Percentiles rank a stretch among this genome's conserved stretches.
Evolutionary conservation across 2,329 filamentous ascomycete species (phyloP).

Genomic region (Helotiales sp.): DNA sequence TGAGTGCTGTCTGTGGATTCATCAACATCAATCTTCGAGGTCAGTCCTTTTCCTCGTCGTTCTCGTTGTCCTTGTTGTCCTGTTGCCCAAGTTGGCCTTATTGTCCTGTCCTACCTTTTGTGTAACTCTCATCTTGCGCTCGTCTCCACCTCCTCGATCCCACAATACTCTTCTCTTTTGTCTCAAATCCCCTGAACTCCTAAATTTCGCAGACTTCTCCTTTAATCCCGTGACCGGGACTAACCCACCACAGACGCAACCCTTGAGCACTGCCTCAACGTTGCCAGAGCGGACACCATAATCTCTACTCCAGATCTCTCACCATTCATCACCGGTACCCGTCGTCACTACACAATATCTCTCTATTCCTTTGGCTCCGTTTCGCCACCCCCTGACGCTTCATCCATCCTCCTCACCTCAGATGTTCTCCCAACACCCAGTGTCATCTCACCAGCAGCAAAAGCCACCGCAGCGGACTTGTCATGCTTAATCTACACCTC

Average conservation of each 20-base stretch:
- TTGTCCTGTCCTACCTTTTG: background rate
- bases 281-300: conserved; percentile 42
- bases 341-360: conserved; percentile 40
- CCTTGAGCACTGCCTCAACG: conserved; percentile 44
- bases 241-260: conserved; percentile 39
- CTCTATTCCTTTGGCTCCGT: conserved; percentile 36
- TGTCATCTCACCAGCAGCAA: conserved; percentile 29
- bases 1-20: conserved; percentile 45
- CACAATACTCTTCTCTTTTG: background rate
- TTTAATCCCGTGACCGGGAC: background rate
- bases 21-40: conserved; percentile 48
- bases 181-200: background rate
- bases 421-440: conserved; percentile 15
- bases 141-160: background rate
- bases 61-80: background rate
- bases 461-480: conserved; percentile 38
- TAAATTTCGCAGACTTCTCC: background rate
- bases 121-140: background rate
- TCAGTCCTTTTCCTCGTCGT: conserved; percentile 16
- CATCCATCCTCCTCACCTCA: conserved; percentile 15
- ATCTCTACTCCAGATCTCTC: conserved; percentile 46
- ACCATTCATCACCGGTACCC: conserved; percentile 30
- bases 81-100: background rate
- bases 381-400: conserved; percentile 2
- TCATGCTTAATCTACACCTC: conserved; percentile 47